These are phyloP conservation scores for Solanum neorickii DNA, from an alignment of 257 asterid species.

Conservation along the genomic window DNA sequence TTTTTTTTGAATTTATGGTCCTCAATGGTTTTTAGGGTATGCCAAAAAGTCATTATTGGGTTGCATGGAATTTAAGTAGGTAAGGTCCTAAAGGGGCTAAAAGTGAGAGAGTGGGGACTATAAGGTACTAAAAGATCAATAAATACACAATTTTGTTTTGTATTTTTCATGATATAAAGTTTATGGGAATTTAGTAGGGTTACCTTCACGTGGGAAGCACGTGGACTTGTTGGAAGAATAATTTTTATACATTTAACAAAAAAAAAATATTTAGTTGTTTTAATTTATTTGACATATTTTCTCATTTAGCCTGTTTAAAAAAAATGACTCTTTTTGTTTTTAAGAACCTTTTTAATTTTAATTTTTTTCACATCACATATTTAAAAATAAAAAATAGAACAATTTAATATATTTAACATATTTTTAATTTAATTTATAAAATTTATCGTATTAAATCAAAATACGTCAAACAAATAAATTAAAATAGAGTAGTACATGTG, in stretches of 20 bases:
- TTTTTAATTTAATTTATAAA: too few species aligned
- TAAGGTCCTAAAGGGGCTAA: not conserved
- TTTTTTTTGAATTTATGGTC: not conserved
- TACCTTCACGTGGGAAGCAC: constrained; percentile 22
- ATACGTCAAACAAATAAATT: too few species aligned
- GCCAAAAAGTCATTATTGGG: not conserved
- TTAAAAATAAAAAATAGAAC: too few species aligned
- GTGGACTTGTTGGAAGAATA: not conserved
- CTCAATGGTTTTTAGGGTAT: not conserved
- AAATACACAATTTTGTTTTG: not conserved
- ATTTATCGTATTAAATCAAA: too few species aligned
- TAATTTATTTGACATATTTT: too few species aligned
- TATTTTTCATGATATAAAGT: not conserved
- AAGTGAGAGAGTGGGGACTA: not conserved
- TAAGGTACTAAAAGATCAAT: not conserved
- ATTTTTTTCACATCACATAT: too few species aligned
- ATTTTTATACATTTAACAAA: not conserved
- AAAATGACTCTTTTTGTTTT: accelerated
- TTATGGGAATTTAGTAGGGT: not conserved
- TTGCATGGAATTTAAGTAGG: not conserved
- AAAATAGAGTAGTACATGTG: not conserved
- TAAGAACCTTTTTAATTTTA: accelerated
- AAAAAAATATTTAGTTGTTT: too few species aligned
- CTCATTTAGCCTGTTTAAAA: too few species aligned
- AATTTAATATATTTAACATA: too few species aligned